A percentile compares a stretch with the other conserved stretches of the same genome.
phyloP scores from a whole-genome alignment of 2,329 filamentous ascomycete genomes.

The Emergomyces pasteurianus region DNA sequence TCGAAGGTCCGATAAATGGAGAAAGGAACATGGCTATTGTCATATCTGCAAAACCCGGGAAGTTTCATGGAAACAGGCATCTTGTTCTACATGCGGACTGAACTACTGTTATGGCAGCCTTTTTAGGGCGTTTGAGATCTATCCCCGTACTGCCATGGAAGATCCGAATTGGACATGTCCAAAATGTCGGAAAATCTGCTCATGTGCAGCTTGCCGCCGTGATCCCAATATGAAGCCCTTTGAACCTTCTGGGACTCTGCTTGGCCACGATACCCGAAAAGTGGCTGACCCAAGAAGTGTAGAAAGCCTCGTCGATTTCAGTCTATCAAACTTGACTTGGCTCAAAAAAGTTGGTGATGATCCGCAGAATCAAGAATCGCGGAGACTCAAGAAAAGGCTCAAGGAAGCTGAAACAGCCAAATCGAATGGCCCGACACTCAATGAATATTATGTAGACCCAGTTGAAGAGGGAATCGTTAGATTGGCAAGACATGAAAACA shows the following conservation, averaged over 20 bases:
- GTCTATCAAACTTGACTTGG: slow-evolving; percentile 78
- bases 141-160: slow-evolving; percentile 73
- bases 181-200: slow-evolving; percentile 74
- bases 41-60: slow-evolving; percentile 77
- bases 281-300: slow-evolving; percentile 86
- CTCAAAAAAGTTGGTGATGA: slow-evolving; percentile 49
- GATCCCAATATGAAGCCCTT: slow-evolving; percentile 62
- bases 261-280: slow-evolving; percentile 82
- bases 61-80: slow-evolving; percentile 71
- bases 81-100: slow-evolving; percentile 63
- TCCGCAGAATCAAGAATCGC: slow-evolving; percentile 19
- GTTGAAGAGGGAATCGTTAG: slow-evolving; percentile 18
- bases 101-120: slow-evolving; percentile 89
- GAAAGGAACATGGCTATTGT: slow-evolving; percentile 47
- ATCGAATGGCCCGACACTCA: slow-evolving; percentile 32
- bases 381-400: slow-evolving; percentile 36
- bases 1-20: slow-evolving; percentile 34
- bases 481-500: slow-evolving; percentile 13
- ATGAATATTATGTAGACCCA: slow-evolving; percentile 34
- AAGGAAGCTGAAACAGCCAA: slow-evolving; percentile 44
- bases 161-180: slow-evolving; percentile 79
- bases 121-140: slow-evolving; percentile 81
- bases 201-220: slow-evolving; percentile 67
- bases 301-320: slow-evolving; percentile 82
- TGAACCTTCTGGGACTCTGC: slow-evolving; percentile 70